Evolutionary conservation across 371 early-diverging fungal species (phyloP), one percentile per base, ranked within the genome.

Genomic region (Apophysomyces ossiformis): DNA sequence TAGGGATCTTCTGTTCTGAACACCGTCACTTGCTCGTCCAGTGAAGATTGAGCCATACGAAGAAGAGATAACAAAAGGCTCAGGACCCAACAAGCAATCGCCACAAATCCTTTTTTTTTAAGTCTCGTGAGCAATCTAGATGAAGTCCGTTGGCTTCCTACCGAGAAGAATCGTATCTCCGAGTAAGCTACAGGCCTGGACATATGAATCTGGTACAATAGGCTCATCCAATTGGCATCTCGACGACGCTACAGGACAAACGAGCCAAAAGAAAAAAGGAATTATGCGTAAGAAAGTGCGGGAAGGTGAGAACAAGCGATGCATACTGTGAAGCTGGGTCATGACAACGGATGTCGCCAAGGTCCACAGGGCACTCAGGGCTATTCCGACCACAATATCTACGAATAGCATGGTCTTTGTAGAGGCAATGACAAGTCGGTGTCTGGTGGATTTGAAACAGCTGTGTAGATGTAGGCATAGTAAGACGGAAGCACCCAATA

Each of bases 301-400:
- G 35, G 60, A 37, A 39, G 26, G 11, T n/a, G 4, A 57, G 36
- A 9, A 37, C 5, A n/a, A 16, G 0, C 16, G 26, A 13, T 37
- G 18, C 58, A 61, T 68, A 78, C 73, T 66, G 32, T 71, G 37
- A 50, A 61, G 70, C 7, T 67, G 69, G 2, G 65, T 65, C 58
- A 58, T 38, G 37, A 70, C 58, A 4, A 74, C 50, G 1, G 60
- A 59, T 18, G 72, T 61, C 4, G 72, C 68, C 8, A 72, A 41
- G 6, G 70, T 62, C 78, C 78, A 74, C 4, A 77, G 58, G 18
- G 66, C 61, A 37, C 74, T 58, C 37, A 74, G 50, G 45, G 72
- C 16, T 26, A 77, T 50, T 2, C 73, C 63, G 1, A 67, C 50
- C 1, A 57, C 46, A 21, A 75, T 62, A 45, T 78, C 71, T 12